Conservation (phyloP, 331 rosid genomes). For the Malus hybrid region DNA sequence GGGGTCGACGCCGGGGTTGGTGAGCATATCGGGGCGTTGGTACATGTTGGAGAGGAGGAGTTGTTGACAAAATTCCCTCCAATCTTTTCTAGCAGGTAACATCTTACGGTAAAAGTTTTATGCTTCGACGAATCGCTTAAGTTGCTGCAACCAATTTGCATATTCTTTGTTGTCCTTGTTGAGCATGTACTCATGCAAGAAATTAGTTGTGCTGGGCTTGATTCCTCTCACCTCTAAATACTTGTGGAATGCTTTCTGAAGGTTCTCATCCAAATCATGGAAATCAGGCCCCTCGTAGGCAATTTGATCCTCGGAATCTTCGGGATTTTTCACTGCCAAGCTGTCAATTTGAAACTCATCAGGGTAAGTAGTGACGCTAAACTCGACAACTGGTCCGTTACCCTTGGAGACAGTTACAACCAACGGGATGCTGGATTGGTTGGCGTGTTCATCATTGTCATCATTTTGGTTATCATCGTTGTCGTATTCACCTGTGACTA, state of each 20-base stretch:
- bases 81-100: neutral
- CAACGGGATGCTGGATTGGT: constrained; percentile 65
- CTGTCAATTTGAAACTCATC: no score
- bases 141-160: constrained; percentile 65
- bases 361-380: no score
- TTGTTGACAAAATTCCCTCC: neutral
- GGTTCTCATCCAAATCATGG: no score
- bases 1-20: constrained; percentile 48
- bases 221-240: constrained; percentile 20
- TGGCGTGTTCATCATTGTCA: constrained; percentile 37
- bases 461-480: constrained; percentile 20
- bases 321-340: no score
- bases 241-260: no score
- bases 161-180: constrained; percentile 80
- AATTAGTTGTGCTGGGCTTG: constrained; percentile 69
- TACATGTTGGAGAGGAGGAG: constrained; percentile 89
- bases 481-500: constrained; percentile 54
- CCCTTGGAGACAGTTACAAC: neutral
- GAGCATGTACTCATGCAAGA: constrained; percentile 96
- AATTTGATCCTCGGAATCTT: no score
- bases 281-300: no score
- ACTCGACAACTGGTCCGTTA: no score
- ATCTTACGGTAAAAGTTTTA: constrained; percentile 10
- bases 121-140: constrained; percentile 57
- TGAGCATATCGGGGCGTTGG: constrained; percentile 76